phyloP scores from a whole-genome alignment of 2,329 filamentous ascomycete species.

The Cladophialophora chaetospira region DNA sequence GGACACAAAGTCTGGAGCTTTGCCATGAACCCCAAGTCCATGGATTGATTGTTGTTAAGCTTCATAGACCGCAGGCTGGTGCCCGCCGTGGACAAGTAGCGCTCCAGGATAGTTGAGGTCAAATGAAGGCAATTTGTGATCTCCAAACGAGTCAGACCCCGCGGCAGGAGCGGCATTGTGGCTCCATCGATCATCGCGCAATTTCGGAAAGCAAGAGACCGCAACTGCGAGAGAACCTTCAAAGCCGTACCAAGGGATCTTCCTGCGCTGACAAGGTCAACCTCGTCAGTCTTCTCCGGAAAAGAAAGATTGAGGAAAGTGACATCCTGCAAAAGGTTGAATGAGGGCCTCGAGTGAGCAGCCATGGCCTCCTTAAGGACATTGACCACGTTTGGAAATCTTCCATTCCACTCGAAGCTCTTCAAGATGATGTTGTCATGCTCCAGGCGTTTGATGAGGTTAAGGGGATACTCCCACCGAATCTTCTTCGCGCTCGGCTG shows the following conservation, averaged over 20 bases:
- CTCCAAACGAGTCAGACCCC: slow-evolving; percentile 66
- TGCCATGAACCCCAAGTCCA: slow-evolving; percentile 74
- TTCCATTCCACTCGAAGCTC: slow-evolving; percentile 60
- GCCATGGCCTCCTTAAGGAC: slow-evolving; percentile 46
- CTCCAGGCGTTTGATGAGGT: slow-evolving; percentile 66
- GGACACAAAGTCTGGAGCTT: slow-evolving; percentile 69
- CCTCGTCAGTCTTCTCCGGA: slow-evolving; percentile 24
- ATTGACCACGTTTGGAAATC: slow-evolving; percentile 44
- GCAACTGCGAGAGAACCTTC: slow-evolving; percentile 59
- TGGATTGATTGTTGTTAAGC: slow-evolving; percentile 75
- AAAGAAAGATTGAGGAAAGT: slow-evolving; percentile 41
- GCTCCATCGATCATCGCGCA: slow-evolving; percentile 70
- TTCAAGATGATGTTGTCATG: slow-evolving; percentile 49
- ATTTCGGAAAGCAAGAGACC: slow-evolving; percentile 71
- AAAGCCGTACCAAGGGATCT: slow-evolving; percentile 42
- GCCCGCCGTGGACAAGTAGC: slow-evolving; percentile 70
- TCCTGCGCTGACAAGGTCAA: slow-evolving; percentile 13
- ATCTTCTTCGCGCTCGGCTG: slow-evolving; percentile 34
- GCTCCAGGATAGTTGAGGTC: slow-evolving; percentile 64
- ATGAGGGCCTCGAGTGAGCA: slow-evolving; percentile 60
- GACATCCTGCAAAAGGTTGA: slow-evolving; percentile 46
- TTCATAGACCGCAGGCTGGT: slow-evolving; percentile 66
- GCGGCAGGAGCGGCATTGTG: slow-evolving; percentile 70
- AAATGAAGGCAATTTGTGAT: slow-evolving; percentile 79
- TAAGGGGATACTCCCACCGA: slow-evolving; percentile 69